Base-by-base conservation (phyloP, 2,329 filamentous ascomycete species). In the Calonectria hawksworthii region DNA sequence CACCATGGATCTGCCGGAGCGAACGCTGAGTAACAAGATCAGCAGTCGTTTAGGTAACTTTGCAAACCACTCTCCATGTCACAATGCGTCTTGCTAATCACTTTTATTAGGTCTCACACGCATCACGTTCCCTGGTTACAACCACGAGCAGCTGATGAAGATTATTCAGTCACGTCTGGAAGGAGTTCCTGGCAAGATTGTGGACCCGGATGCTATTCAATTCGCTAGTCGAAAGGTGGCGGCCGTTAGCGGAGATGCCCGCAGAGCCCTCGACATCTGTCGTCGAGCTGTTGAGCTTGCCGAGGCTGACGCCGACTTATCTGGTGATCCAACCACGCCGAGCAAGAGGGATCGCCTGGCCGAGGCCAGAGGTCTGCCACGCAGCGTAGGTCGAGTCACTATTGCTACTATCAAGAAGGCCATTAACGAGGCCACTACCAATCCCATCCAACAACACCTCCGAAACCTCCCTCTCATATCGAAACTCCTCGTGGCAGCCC, bases 11-110 rank as follows among this genome's bases (percentile, higher is more conserved):
- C 87, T 99, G 73, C 97, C 97, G 0, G 97, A 99, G 85, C 91
- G 97, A 83, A 99, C 97, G 0, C 89, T 99, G 47, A 98, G 95
- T 86, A 99, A 99, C 88, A 99, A 99, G 85, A 99, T 99, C 84
- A 98, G 95, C 83, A 98, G 95, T 84, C 93, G 97, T 80, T 87
- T 97, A 44, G 94, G 88, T 87, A 81, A 23, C 41, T 86, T 85
- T 78, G 32, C 10, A 13, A 8, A 5, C 18, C 16, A 47, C n/a
- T 50, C 18, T 26, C 7, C 30, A 16, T 34, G 8, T 23, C n/a
- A 34, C 36, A 3, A n/a, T 23, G 23, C 11, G 21, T 28, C 18
- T 34, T 56, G 44, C 59, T 72, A 54, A 76, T 68, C n/a, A 64
- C 70, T 66, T 38, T 34, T 18, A 3, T 26, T 30, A 88, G 87